Conservation (phyloP, 768 basidiomycete species). For the Ramaria rubella region DNA sequence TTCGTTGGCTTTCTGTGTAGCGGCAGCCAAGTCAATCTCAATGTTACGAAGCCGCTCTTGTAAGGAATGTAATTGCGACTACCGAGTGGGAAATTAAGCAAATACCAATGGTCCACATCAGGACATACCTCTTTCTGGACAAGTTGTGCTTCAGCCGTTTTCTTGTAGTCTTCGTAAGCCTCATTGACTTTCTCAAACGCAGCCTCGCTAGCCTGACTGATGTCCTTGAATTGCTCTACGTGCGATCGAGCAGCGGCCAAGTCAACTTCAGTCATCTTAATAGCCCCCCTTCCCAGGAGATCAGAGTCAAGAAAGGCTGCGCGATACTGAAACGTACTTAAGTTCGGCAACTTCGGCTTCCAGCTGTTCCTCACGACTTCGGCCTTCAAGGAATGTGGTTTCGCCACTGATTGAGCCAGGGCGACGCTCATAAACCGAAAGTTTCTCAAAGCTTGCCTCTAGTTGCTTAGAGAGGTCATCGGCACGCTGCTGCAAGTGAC, state of each 20-base stretch:
- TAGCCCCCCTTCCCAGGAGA: conserved; percentile 33
- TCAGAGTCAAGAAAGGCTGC: conserved; percentile 29
- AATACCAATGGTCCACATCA: background rate
- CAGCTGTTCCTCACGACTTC: conserved; percentile 70
- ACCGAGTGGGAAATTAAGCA: background rate
- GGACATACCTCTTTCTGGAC: conserved; percentile 59
- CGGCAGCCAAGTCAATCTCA: conserved; percentile 45
- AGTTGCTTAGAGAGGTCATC: conserved; percentile 55
- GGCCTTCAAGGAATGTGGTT: conserved; percentile 34
- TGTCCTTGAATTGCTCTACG: conserved; percentile 80
- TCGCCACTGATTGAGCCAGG: conserved; percentile 28
- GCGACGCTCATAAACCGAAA: conserved; percentile 79
- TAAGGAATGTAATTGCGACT: conserved; percentile 62
- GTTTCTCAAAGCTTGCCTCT: conserved; percentile 76
- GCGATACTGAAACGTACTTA: conserved; percentile 40
- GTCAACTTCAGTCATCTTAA: conserved; percentile 76
- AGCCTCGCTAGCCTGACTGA: conserved; percentile 75
- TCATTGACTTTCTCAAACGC: conserved; percentile 62
- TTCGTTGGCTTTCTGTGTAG: conserved; percentile 45
- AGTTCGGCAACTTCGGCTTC: conserved; percentile 82
- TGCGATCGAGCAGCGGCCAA: conserved; percentile 63
- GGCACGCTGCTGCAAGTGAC: conserved; percentile 67
- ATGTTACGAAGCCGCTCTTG: conserved; percentile 52
- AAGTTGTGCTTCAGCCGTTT: conserved; percentile 63
- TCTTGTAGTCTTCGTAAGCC: conserved; percentile 77